These are phyloP conservation scores for Rhodosporidiobolus odoratus DNA, from an alignment of 768 basidiomycete genomes.

Conservation along the genomic window DNA sequence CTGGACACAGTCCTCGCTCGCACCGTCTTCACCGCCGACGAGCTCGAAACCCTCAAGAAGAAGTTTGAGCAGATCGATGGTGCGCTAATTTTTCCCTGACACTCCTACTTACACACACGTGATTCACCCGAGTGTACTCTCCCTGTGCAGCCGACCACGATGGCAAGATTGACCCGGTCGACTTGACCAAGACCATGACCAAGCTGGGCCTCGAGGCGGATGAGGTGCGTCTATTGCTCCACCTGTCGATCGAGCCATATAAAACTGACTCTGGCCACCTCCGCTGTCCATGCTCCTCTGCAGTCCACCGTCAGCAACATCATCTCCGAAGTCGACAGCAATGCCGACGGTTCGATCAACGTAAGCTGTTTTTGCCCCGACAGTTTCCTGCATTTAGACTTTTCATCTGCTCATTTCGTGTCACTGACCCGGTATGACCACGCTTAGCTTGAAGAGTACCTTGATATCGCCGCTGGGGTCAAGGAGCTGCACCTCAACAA, in stretches of 20 bases:
- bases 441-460: constrained; percentile 62
- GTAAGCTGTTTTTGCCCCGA: background rate
- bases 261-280: too few relatives aligned
- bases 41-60: constrained; percentile 47
- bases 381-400: too few relatives aligned
- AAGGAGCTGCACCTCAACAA: constrained; percentile 44
- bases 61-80: constrained; percentile 47
- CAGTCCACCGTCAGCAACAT: constrained; percentile 45
- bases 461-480: constrained; percentile 49
- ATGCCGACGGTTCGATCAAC: constrained; percentile 53
- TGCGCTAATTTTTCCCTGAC: constrained; percentile 29
- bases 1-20: constrained; percentile 42
- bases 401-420: background rate
- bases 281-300: background rate
- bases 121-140: background rate
- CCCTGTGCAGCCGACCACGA: constrained; percentile 50
- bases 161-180: constrained; percentile 58
- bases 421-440: background rate
- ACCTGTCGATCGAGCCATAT: background rate
- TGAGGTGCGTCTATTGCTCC: constrained; percentile 4
- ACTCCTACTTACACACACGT: background rate
- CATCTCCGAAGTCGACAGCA: constrained; percentile 48
- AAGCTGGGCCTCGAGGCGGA: constrained; percentile 61
- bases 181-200: constrained; percentile 67
- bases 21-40: constrained; percentile 42